These are phyloP conservation scores for Macrolepiota fuliginosa DNA, from an alignment of 768 basidiomycete genomes.

Conservation along the genomic window DNA sequence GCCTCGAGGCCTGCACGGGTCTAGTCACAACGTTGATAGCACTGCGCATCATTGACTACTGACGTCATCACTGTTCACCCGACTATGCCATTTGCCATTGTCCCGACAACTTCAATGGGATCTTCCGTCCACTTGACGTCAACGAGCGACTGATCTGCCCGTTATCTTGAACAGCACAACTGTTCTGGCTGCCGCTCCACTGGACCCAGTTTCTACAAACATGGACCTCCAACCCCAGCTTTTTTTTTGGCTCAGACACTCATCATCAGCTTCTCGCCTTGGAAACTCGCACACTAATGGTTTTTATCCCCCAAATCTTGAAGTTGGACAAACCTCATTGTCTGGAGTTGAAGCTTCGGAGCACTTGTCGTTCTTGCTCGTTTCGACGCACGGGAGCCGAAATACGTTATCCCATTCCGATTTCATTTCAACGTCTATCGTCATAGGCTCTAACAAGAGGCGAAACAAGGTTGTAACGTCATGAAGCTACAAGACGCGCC, in stretches of 20 bases:
- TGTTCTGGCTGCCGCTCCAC: background rate
- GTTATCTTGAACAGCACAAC: background rate
- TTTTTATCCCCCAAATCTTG: background rate
- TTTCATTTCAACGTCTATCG: background rate
- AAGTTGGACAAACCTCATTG: background rate
- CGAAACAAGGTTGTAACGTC: background rate
- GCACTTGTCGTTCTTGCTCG: background rate
- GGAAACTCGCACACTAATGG: background rate
- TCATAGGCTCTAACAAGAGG: background rate
- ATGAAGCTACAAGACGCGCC: background rate
- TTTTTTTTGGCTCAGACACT: background rate
- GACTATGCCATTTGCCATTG: background rate
- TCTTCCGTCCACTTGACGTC: background rate
- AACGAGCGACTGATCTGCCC: background rate
- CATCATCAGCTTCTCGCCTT: background rate
- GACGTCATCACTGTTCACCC: slow-evolving; percentile 9
- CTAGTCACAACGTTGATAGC: background rate
- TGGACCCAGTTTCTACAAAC: no score
- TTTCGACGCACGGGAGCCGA: background rate
- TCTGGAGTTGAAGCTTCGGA: background rate
- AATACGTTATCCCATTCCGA: background rate
- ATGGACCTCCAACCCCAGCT: background rate
- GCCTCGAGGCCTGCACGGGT: slow-evolving; percentile 20
- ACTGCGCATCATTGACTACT: background rate
- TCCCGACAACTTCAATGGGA: background rate